A percentile compares a stretch with the other conserved stretches of the same genome.
phyloP scores from a whole-genome alignment of 257 asterid genomes.

The Plantago elongata region DNA sequence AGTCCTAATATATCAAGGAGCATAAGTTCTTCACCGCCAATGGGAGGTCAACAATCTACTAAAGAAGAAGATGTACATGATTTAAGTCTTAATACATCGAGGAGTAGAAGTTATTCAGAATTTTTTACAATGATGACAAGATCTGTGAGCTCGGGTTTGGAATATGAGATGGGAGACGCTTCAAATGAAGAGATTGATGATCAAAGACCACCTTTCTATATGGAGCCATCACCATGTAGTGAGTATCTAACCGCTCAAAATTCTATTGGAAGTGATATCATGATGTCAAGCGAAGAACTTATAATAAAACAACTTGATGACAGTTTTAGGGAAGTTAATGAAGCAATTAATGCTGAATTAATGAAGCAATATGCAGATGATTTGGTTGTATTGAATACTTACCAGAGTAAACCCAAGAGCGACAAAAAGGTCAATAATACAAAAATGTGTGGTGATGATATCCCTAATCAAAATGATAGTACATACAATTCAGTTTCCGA shows the following conservation, averaged over 20 bases:
- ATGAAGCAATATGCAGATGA: conserved; percentile 24
- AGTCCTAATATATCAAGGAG: no score
- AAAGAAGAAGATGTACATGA: conserved; percentile 14
- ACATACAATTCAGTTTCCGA: conserved; percentile 24
- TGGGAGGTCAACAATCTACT: no score
- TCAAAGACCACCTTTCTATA: conserved; percentile 12
- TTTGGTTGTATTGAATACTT: conserved; percentile 19
- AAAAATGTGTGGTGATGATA: conserved; percentile 18
- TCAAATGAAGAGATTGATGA: conserved; percentile 15
- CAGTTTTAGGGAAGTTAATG: conserved; percentile 10
- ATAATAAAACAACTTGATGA: conserved; percentile 13
- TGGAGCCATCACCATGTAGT: conserved; percentile 14
- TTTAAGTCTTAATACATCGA: conserved; percentile 15
- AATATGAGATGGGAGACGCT: conserved; percentile 15
- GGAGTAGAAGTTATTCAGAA: conserved; percentile 25
- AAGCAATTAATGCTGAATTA: conserved; percentile 14
- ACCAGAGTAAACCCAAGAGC: not conserved
- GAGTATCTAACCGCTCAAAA: conserved; percentile 8
- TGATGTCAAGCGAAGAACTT: conserved; percentile 10
- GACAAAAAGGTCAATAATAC: conserved; percentile 10
- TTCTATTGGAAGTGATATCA: conserved; percentile 9
- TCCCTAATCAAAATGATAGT: conserved; percentile 14
- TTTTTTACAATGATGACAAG: conserved; percentile 6
- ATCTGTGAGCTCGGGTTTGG: conserved; percentile 16
- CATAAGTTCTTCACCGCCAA: no score